Conservation (phyloP, 495 filamentous ascomycete genomes). For the Chaetomium tenue region DNA sequence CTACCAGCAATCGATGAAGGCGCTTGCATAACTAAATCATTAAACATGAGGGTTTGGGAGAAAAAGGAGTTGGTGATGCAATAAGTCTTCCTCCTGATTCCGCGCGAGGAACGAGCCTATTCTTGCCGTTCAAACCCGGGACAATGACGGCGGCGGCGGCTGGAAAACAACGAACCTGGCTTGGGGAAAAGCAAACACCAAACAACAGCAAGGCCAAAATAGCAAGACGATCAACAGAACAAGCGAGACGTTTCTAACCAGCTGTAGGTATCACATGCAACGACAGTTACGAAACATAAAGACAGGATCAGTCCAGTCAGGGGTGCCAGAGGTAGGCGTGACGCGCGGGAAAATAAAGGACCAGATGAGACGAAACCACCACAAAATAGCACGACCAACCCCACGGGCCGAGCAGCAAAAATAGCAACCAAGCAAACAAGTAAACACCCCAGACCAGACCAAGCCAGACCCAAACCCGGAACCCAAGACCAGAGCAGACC, state of each 20-base stretch:
- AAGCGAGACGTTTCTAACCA: constrained; percentile 18
- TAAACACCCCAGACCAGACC: constrained; percentile 1
- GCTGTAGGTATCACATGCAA: constrained; percentile 20
- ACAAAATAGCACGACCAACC: not conserved
- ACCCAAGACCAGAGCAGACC: not conserved
- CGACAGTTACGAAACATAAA: constrained; percentile 17
- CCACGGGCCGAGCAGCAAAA: not conserved
- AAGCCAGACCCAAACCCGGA: constrained; percentile 5
- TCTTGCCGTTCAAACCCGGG: too few species aligned
- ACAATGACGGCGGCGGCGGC: too few species aligned
- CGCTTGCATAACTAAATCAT: too few species aligned
- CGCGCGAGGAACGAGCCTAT: too few species aligned
- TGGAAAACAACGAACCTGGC: too few species aligned
- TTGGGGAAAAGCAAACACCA: not conserved
- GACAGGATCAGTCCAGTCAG: not conserved
- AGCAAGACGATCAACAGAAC: not conserved
- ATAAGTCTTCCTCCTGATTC: too few species aligned
- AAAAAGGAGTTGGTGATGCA: too few species aligned
- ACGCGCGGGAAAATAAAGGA: not conserved
- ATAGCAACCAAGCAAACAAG: constrained; percentile 1
- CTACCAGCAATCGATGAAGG: too few species aligned
- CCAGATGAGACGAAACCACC: not conserved
- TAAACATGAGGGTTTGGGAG: too few species aligned
- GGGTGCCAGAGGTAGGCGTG: not conserved
- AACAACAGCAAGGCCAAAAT: not conserved